Percentiles rank a stretch among this genome's conserved stretches.
Conservation (phyloP, 2,329 filamentous ascomycete genomes). For the Colletotrichum liriopes region DNA sequence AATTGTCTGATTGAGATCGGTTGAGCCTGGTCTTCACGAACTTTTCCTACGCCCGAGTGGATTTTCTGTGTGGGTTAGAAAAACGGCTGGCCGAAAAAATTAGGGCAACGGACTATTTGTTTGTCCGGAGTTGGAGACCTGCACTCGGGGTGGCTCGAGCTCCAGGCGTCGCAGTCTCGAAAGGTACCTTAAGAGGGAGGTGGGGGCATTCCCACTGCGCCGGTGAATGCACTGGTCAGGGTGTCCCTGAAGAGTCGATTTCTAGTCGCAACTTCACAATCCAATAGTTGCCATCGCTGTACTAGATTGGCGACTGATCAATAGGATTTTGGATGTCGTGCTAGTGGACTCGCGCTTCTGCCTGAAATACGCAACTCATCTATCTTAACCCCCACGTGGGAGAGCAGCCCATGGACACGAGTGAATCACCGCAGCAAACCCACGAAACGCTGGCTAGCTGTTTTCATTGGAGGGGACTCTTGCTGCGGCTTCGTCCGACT, state of each 20-base stretch:
- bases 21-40: slow-evolving; percentile 31
- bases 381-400: neutral
- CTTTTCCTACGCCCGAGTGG: slow-evolving; percentile 8
- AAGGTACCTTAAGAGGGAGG: neutral
- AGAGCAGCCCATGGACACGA: slow-evolving; percentile 20
- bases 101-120: slow-evolving; percentile 39
- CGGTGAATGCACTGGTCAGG: neutral
- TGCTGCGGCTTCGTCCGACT: neutral
- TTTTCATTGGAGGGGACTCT: slow-evolving; percentile 13
- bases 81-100: slow-evolving; percentile 26
- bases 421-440: slow-evolving; percentile 19
- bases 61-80: slow-evolving; percentile 37
- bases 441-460: neutral
- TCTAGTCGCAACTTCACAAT: neutral
- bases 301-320: neutral
- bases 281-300: neutral
- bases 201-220: neutral
- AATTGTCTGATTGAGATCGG: slow-evolving; percentile 36
- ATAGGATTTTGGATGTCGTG: neutral
- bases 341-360: neutral
- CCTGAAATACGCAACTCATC: neutral
- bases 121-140: slow-evolving; percentile 1
- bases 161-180: neutral
- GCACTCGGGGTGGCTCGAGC: neutral
- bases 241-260: neutral